Percentiles rank a stretch among this genome's conserved stretches.
These are phyloP conservation scores for Cryptococcus jaspeensis DNA, from an alignment of 1,284 basidiomycete species.

Conservation along the genomic window DNA sequence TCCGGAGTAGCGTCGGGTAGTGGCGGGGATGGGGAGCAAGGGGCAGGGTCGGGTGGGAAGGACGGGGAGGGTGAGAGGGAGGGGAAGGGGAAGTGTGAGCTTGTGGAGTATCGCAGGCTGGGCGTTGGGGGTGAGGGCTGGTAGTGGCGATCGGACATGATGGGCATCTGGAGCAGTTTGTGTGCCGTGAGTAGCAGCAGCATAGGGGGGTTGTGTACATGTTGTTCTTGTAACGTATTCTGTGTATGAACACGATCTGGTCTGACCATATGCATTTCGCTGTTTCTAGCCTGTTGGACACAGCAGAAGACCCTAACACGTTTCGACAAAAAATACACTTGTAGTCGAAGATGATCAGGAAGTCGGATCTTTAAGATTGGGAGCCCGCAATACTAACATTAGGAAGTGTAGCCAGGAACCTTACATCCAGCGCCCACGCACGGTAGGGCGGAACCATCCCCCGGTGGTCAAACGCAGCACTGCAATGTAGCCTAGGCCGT, in stretches of 20 bases:
- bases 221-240: not conserved
- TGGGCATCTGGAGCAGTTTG: not conserved
- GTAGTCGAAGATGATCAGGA: no score
- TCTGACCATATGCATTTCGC: not conserved
- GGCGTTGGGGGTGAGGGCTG: slow-evolving; percentile 45
- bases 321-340: no score
- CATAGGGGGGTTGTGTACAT: not conserved
- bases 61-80: slow-evolving; percentile 6
- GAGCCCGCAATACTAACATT: no score
- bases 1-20: slow-evolving; percentile 1
- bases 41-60: no score
- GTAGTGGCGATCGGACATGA: slow-evolving; percentile 14
- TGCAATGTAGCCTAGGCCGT: no score
- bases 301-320: no score
- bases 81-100: slow-evolving; percentile 31
- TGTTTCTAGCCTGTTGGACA: not conserved
- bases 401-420: no score
- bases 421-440: no score
- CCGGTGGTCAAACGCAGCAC: no score
- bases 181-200: no score
- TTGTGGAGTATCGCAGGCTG: slow-evolving; percentile 46
- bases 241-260: not conserved
- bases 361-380: no score
- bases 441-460: no score
- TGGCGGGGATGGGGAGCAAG: slow-evolving; percentile 1